Conservation (phyloP, 108 stramenopile species). For the Fragilaria radians region DNA sequence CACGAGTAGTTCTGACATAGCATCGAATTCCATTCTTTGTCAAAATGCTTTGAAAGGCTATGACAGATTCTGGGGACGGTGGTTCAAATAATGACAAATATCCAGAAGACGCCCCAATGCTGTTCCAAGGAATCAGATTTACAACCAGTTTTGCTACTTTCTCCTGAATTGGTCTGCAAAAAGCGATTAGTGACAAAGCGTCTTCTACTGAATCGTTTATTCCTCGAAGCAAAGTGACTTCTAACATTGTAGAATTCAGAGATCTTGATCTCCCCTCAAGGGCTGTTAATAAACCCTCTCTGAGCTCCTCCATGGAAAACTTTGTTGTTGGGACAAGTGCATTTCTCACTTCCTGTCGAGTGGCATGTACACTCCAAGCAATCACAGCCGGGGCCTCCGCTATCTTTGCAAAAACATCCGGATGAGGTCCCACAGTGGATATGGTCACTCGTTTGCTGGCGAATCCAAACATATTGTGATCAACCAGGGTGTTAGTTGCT, state of each 20-base stretch:
- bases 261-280: conserved; percentile 23
- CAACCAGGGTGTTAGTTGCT: conserved; percentile 43
- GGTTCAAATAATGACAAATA: conserved; percentile 9
- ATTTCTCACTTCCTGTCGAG: conserved; percentile 57
- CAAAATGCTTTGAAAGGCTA: conserved; percentile 55
- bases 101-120: conserved; percentile 33
- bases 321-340: conserved; percentile 72
- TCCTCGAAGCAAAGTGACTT: conserved; percentile 64
- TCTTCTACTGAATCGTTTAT: conserved; percentile 78
- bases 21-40: conserved; percentile 39
- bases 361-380: conserved; percentile 80
- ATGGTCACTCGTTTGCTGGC: conserved; percentile 59
- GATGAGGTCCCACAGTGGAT: conserved; percentile 78
- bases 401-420: conserved; percentile 34
- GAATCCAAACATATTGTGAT: conserved; percentile 39
- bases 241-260: conserved; percentile 65
- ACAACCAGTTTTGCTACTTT: conserved; percentile 54
- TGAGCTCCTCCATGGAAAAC: conserved; percentile 63
- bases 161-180: conserved; percentile 48
- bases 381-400: conserved; percentile 36
- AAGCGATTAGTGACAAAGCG: conserved; percentile 64
- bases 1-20: conserved; percentile 68
- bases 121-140: conserved; percentile 81
- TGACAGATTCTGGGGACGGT: conserved; percentile 41
- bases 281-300: conserved; percentile 46